Evolutionary conservation across 768 basidiomycete species (phyloP).

Genomic region (Inosperma sp.): DNA sequence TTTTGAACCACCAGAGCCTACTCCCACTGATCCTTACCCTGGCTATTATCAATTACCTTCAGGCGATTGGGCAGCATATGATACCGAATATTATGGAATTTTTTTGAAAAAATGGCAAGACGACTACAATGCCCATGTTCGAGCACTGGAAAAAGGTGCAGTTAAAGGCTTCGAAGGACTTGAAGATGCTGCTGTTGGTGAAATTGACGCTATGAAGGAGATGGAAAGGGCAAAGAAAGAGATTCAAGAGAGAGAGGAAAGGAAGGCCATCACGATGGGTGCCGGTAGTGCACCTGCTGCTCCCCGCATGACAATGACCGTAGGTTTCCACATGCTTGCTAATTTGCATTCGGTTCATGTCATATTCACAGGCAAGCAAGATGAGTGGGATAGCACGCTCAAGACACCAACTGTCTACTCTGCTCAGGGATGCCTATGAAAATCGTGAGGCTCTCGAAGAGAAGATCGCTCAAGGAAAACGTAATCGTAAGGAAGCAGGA

Average conservation of each 20-base stretch:
- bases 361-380: constrained; percentile 55
- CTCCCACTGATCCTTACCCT: constrained; percentile 70
- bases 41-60: constrained; percentile 85
- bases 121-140: constrained; percentile 67
- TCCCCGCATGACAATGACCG: constrained; percentile 82
- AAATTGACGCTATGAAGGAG: constrained; percentile 65
- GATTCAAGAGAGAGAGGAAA: constrained; percentile 69
- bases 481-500: constrained; percentile 85
- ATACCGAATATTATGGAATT: constrained; percentile 60
- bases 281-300: constrained; percentile 51
- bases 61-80: constrained; percentile 74
- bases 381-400: constrained; percentile 63
- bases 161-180: constrained; percentile 68
- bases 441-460: constrained; percentile 83
- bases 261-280: constrained; percentile 68
- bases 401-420: constrained; percentile 73
- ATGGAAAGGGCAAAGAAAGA: constrained; percentile 76
- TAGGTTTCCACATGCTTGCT: constrained; percentile 30
- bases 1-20: constrained; percentile 70
- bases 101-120: constrained; percentile 70
- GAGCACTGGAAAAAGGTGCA: constrained; percentile 64
- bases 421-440: constrained; percentile 77
- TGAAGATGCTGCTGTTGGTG: constrained; percentile 48
- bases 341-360: not conserved
- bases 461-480: constrained; percentile 73